Evolutionary conservation across 2,329 filamentous ascomycete genomes (phyloP).

Genomic region (Aphanocladium album): DNA sequence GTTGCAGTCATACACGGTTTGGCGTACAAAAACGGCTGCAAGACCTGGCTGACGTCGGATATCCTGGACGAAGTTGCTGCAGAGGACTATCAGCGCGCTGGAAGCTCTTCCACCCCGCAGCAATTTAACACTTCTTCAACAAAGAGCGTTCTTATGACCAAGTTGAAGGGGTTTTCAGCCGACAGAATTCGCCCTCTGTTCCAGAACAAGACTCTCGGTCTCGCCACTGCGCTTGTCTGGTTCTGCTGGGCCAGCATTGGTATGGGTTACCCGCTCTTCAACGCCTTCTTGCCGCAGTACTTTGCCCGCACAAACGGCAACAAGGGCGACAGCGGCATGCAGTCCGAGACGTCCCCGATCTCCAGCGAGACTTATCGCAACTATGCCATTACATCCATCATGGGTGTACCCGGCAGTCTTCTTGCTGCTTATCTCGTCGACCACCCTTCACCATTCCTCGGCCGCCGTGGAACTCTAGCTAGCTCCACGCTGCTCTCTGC

Average conservation of each 20-base stretch:
- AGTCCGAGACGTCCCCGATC: constrained; percentile 32
- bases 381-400: constrained; percentile 73
- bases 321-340: constrained; percentile 20
- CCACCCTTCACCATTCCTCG: constrained; percentile 55
- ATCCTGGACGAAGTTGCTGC: constrained; percentile 53
- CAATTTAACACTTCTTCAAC: constrained; percentile 20
- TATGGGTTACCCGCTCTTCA: constrained; percentile 84
- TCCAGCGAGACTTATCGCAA: constrained; percentile 63
- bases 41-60: constrained; percentile 73
- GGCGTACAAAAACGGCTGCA: constrained; percentile 63
- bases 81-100: constrained; percentile 30
- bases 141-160: constrained; percentile 46
- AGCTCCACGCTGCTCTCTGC: constrained; percentile 62
- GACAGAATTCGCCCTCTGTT: constrained; percentile 65
- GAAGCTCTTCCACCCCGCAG: constrained; percentile 13
- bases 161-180: constrained; percentile 61
- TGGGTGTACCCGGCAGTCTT: constrained; percentile 72
- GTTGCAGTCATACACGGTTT: constrained; percentile 76
- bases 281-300: constrained; percentile 85
- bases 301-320: constrained; percentile 53
- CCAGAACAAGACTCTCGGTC: constrained; percentile 44
- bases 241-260: constrained; percentile 79
- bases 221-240: constrained; percentile 58
- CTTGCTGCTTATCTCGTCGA: constrained; percentile 70
- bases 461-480: constrained; percentile 68